These are phyloP conservation scores for Ascochyta viciae-villosae DNA, from an alignment of 2,329 filamentous ascomycete species.

Conservation along the genomic window DNA sequence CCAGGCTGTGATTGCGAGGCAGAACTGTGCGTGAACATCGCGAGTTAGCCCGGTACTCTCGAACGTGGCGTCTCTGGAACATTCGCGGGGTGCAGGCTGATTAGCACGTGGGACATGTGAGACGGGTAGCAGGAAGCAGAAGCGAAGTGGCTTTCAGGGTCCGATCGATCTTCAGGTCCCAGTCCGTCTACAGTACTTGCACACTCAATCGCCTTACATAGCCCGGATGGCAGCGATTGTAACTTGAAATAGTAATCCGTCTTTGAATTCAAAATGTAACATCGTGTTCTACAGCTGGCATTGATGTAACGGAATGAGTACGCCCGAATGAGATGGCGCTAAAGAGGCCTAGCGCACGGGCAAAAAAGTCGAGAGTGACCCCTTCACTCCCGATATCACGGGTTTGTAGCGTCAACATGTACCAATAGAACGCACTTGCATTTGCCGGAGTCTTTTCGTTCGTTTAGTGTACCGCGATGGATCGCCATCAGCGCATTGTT, in stretches of 20 bases:
- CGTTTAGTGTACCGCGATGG: conserved; percentile 32
- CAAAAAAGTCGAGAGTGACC: conserved; percentile 22
- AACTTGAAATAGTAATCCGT: background rate
- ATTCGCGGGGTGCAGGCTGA: conserved; percentile 3
- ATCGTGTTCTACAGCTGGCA: background rate
- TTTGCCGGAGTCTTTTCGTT: conserved; percentile 14
- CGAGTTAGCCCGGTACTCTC: background rate
- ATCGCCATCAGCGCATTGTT: conserved; percentile 54
- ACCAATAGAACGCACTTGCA: conserved; percentile 23
- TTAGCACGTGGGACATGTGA: conserved; percentile 2
- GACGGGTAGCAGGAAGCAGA: background rate
- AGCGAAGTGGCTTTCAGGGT: conserved; percentile 6
- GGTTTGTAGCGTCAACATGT: conserved; percentile 23
- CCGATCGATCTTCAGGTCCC: conserved; percentile 12
- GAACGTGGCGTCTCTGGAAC: conserved; percentile 3
- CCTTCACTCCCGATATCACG: conserved; percentile 1
- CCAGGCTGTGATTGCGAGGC: background rate
- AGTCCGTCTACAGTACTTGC: background rate
- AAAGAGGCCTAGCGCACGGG: conserved; percentile 19
- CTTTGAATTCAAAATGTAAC: background rate
- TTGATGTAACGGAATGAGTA: conserved; percentile 3
- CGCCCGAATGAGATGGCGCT: background rate
- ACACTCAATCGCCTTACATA: background rate
- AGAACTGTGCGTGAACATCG: background rate
- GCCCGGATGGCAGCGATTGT: too few relatives aligned